phyloP scores from a whole-genome alignment of 495 filamentous ascomycete species.

The Apiosordaria backusii region DNA sequence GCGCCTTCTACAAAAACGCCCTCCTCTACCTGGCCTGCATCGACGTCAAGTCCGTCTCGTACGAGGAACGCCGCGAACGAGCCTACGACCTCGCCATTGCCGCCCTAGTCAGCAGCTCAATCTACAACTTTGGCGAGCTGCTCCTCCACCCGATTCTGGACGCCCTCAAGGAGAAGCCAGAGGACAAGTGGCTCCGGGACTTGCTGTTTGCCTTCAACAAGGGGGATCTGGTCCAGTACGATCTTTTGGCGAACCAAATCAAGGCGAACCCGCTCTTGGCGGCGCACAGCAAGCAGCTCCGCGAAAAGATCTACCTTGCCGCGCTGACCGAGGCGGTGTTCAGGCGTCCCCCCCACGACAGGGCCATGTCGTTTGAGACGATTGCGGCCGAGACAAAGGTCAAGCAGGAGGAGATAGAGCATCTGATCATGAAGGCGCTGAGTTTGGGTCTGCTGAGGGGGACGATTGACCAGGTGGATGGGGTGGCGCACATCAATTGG shows the following conservation, averaged over 20 bases:
- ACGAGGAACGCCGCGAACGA: conserved; percentile 67
- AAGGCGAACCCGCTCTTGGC: conserved; percentile 72
- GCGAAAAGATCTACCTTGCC: conserved; percentile 95
- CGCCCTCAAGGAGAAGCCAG: conserved; percentile 57
- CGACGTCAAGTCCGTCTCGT: conserved; percentile 67
- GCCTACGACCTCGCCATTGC: conserved; percentile 92
- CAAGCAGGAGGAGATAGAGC: conserved; percentile 84
- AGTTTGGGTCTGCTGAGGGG: conserved; percentile 86
- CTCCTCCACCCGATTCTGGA: conserved; percentile 95
- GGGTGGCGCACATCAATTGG: conserved; percentile 94
- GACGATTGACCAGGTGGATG: conserved; percentile 93
- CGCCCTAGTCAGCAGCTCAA: conserved; percentile 85
- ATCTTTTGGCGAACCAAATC: conserved; percentile 74
- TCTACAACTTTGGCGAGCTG: conserved; percentile 99
- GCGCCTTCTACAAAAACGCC: conserved; percentile 92
- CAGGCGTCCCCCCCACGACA: conserved; percentile 90
- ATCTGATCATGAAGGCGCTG: conserved; percentile 96
- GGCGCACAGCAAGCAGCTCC: conserved; percentile 75
- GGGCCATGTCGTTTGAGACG: conserved; percentile 82
- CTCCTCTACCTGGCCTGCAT: conserved; percentile 98
- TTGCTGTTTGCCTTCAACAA: conserved; percentile 97
- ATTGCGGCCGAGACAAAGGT: conserved; percentile 94
- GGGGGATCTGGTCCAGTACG: conserved; percentile 83
- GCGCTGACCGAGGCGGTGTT: conserved; percentile 96
- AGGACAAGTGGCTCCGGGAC: conserved; percentile 79